Base-by-base conservation (phyloP, 139 green algal genomes). In the Limnomonas spitsbergensis region DNA sequence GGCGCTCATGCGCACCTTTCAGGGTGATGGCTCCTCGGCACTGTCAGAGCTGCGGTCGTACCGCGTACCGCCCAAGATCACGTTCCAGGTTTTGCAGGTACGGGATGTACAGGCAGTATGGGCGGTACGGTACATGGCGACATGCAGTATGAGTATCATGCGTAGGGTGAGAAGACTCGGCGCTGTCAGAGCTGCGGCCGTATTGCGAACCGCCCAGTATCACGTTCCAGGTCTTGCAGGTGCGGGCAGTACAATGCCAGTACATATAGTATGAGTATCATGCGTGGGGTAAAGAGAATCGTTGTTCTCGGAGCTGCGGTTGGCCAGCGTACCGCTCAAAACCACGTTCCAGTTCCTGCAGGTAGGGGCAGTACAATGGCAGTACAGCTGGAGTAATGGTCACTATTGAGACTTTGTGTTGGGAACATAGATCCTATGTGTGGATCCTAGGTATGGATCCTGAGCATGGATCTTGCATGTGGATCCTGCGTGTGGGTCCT, bases 201-300 rank as follows among this genome's bases (percentile, higher is more conserved):
- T 87, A 87, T 73, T 75, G 82, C 26, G 79, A 84, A 47, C 82
- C 82, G 32, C 82, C 82, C 7, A 76, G 56, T 24, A 76, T 83
- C 37, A 87, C 77, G 3, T 87, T 83, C 66, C 40, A 36, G 4
- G 76, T 82, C 4, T 78, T 87, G 40, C 79, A 83, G 78, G 78
- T 82, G 3, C 1, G 67, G 47, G 20, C 20, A 14, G 20, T 61
- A 20, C 14, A 20, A n/a, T n/a, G n/a, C n/a, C n/a, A n/a, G n/a
- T n/a, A n/a, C n/a, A n/a, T n/a, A n/a, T n/a, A n/a, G n/a, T n/a
- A n/a, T n/a, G n/a, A n/a, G n/a, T n/a, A n/a, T n/a, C n/a, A n/a
- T n/a, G n/a, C n/a, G n/a, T n/a, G n/a, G n/a, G n/a, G n/a, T n/a
- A n/a, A n/a, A n/a, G n/a, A n/a, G n/a, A n/a, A 53, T 66, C 77